Percentiles rank a stretch among this genome's conserved stretches.
These are phyloP conservation scores for Exobasidium cylindrosporum DNA, from an alignment of 1,284 basidiomycete genomes.

Conservation along the genomic window DNA sequence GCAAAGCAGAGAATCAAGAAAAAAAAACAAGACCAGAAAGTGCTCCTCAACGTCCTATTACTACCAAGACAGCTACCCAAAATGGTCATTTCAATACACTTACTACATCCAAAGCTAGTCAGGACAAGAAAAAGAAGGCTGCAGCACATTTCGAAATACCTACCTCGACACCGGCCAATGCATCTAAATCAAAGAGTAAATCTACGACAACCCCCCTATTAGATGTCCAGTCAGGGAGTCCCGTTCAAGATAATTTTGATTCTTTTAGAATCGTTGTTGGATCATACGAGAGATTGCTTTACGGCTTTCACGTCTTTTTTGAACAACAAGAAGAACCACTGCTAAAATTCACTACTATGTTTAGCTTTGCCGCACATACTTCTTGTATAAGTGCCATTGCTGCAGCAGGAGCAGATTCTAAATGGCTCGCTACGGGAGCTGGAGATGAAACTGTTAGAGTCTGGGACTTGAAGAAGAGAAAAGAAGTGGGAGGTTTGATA, in stretches of 20 bases:
- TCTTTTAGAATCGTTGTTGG: conserved; percentile 81
- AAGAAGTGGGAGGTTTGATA: conserved; percentile 87
- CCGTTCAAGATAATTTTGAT: background rate
- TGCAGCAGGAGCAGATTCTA: conserved; percentile 63
- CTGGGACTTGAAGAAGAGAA: conserved; percentile 86
- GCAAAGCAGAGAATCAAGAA: background rate
- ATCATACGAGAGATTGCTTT: conserved; percentile 91
- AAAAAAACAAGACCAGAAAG: background rate
- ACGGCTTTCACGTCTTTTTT: conserved; percentile 76
- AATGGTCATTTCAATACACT: background rate
- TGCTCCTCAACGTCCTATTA: background rate
- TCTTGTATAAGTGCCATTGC: conserved; percentile 81
- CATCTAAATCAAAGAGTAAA: background rate
- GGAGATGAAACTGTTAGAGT: conserved; percentile 93
- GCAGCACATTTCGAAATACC: background rate
- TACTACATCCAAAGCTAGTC: background rate
- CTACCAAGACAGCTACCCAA: background rate
- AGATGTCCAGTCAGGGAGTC: background rate
- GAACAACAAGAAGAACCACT: conserved; percentile 23
- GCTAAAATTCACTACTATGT: conserved; percentile 70
- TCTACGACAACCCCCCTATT: background rate
- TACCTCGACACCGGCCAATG: background rate
- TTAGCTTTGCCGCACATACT: conserved; percentile 94
- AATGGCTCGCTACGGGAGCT: conserved; percentile 92
- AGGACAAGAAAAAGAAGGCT: background rate